Base-by-base conservation (phyloP, 148 eudicot species). In the Chenopodium quinoa region DNA sequence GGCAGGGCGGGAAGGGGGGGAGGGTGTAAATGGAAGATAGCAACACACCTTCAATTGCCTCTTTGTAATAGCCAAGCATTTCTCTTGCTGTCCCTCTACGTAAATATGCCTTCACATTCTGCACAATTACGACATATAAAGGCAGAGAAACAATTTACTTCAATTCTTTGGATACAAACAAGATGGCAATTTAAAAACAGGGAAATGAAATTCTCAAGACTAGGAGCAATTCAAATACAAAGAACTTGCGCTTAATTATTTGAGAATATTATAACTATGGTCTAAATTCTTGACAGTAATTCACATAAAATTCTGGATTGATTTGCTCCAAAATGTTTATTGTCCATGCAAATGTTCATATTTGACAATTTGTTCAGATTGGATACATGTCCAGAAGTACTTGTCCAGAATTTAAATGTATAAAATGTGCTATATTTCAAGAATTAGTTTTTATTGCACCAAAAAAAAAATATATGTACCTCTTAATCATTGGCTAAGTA, bases 61-160 rank as follows among this genome's bases (percentile, higher is more conserved):
- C 92, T 76, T 91, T 88, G 74, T 86, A 90, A 85, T 86, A 90
- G 34, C 98, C 98, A 56, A 96, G 93, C 94, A 91, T 91, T 88
- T 96, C 98, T 52, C 99, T 83, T 62, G 99, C 97, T 77, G 99
- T 96, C 73, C 97, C 99, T 88, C 99, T 88, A 65, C 99, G 92
- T 69, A 93, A 85, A 84, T 88, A 90, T 11, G 98, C 90, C 87
- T 96, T 96, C 62, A 96, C 93, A 90, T 92, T 96, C 99, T 96
- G 91, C 65, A 48, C 48, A 69, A 40, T 7, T 8, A 32, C 56
- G 48, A 75, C 68, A 60, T 62, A 20, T 23, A 62, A 22, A 62
- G 19, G 17, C 7, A 32, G 72, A 17, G 17, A 69, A 1, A 69
- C n/a, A 20, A 20, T 62, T 62, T 20, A 22, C 25, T 68, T 11